Conservation (phyloP, 305 asterid species). For the Solanum hybrid region DNA sequence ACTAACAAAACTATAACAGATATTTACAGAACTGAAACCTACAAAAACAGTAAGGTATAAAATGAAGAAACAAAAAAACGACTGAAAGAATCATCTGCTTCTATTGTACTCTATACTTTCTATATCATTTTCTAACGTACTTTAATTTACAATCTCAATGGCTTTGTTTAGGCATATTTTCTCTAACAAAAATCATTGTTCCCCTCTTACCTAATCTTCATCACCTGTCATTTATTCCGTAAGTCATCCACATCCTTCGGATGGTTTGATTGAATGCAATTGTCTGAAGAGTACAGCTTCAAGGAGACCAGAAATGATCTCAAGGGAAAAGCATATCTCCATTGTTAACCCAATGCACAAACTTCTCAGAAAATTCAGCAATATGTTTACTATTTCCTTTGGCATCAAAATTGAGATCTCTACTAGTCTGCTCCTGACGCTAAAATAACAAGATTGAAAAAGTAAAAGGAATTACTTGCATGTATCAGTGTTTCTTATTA, state of each 20-base stretch:
- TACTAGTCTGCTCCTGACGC: conserved; percentile 22
- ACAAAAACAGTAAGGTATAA: background rate
- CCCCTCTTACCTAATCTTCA: conserved; percentile 9
- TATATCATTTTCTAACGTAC: background rate
- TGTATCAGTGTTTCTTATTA: background rate
- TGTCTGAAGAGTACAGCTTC: background rate
- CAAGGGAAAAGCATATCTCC: conserved; percentile 47
- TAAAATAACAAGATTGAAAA: conserved; percentile 2
- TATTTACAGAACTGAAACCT: conserved; percentile 17
- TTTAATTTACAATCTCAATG: conserved; percentile 19
- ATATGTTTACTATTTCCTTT: conserved; percentile 17
- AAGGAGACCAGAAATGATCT: conserved; percentile 4
- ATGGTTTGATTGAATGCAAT: conserved; percentile 21
- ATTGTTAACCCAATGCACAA: conserved; percentile 53
- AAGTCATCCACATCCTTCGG: conserved; percentile 54
- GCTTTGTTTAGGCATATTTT: conserved; percentile 9
- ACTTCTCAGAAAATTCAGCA: conserved; percentile 44
- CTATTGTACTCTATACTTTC: conserved; percentile 12
- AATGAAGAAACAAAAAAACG: conserved; percentile 1
- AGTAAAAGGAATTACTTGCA: background rate
- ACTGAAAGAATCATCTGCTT: conserved; percentile 6
- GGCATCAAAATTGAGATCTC: conserved; percentile 21
- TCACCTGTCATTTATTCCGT: conserved; percentile 18
- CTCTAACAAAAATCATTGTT: conserved; percentile 27
- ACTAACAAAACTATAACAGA: background rate